phyloP scores from a whole-genome alignment of 2,329 filamentous ascomycete species.

The Trichophyton schoenleinii region DNA sequence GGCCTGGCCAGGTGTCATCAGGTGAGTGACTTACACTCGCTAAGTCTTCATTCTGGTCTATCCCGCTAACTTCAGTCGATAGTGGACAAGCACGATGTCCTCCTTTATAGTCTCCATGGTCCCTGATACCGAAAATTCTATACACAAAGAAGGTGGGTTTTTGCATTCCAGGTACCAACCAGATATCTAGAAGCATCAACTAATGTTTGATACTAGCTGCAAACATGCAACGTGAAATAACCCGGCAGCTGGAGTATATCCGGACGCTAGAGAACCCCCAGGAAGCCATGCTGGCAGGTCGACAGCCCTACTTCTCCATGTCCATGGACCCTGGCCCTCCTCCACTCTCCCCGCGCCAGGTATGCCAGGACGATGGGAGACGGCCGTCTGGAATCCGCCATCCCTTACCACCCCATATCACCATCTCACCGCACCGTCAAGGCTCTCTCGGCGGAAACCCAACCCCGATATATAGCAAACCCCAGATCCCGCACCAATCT shows the following conservation, averaged over 20 bases:
- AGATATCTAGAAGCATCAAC: not conserved
- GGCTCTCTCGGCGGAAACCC: constrained; percentile 70
- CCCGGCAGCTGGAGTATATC: constrained; percentile 47
- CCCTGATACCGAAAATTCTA: constrained; percentile 59
- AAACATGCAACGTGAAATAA: constrained; percentile 51
- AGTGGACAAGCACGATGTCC: constrained; percentile 78
- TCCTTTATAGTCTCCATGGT: constrained; percentile 61
- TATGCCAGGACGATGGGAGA: constrained; percentile 72
- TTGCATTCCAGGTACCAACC: not conserved
- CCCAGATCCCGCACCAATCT: constrained; percentile 49
- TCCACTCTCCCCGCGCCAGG: constrained; percentile 75
- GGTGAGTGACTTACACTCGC: constrained; percentile 29
- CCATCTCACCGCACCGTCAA: constrained; percentile 66
- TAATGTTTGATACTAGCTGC: constrained; percentile 28
- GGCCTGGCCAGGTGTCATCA: constrained; percentile 61
- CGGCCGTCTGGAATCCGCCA: constrained; percentile 60
- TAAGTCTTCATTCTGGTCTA: not conserved
- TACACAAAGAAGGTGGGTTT: constrained; percentile 69
- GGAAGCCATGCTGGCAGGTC: constrained; percentile 52
- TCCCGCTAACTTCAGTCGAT: not conserved
- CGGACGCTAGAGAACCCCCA: constrained; percentile 47
- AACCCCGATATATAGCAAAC: constrained; percentile 60
- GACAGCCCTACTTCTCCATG: constrained; percentile 52
- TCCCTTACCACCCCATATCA: constrained; percentile 68
- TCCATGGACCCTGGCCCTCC: constrained; percentile 49